Conservation (phyloP, 1,139 yeast species). For the Magnusiomyces tetraspermus region DNA sequence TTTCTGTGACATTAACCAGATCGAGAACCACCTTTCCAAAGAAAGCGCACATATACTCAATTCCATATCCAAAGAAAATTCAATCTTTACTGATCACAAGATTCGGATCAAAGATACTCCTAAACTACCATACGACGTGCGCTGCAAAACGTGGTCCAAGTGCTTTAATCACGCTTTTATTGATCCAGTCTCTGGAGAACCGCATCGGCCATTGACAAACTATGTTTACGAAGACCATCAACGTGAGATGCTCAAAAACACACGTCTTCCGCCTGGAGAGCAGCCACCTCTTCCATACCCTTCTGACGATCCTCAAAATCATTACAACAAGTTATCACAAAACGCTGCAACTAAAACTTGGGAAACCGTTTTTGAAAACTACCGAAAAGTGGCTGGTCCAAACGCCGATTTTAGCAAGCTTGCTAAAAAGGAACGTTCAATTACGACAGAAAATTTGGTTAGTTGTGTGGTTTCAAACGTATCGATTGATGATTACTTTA, state of each 20-base stretch:
- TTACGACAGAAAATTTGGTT: constrained; percentile 19
- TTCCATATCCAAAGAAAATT: constrained; percentile 19
- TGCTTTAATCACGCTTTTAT: constrained; percentile 31
- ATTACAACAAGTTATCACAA: constrained; percentile 5
- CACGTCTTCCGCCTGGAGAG: constrained; percentile 22
- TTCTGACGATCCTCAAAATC: constrained; percentile 19
- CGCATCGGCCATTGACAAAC: constrained; percentile 24
- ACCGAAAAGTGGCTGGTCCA: constrained; percentile 23
- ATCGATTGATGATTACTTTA: constrained; percentile 74
- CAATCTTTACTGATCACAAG: constrained; percentile 24
- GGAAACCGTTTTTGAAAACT: constrained; percentile 10
- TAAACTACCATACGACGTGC: constrained; percentile 33
- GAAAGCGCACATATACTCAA: constrained; percentile 60
- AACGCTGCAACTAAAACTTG: constrained; percentile 9
- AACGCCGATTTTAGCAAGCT: constrained; percentile 9
- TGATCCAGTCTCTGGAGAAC: constrained; percentile 27
- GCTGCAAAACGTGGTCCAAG: constrained; percentile 34
- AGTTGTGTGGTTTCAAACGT: constrained; percentile 54
- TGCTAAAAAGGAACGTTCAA: constrained; percentile 9
- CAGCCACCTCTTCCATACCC: constrained; percentile 22
- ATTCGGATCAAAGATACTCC: constrained; percentile 25
- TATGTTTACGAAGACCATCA: constrained; percentile 28
- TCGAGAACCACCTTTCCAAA: constrained; percentile 34
- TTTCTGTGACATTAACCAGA: constrained; percentile 53
- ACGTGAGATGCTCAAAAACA: constrained; percentile 17